Conservation (phyloP, 306 rosid genomes). For the Cucumis cinereus region DNA sequence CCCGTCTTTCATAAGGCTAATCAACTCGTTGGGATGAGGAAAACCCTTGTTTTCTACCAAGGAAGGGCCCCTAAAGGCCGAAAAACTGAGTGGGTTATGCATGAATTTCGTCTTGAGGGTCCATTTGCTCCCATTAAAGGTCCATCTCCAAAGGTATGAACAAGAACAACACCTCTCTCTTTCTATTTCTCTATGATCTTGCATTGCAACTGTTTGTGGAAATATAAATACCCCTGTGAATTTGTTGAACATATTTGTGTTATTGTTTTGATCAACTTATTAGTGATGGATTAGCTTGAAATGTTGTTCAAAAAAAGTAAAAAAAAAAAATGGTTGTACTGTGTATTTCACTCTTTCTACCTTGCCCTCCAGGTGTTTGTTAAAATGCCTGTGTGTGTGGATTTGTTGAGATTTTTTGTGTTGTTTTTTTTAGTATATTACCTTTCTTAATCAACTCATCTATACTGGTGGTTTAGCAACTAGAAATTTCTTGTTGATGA, state of each 20-base stretch:
- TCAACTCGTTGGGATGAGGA: slow-evolving; percentile 79
- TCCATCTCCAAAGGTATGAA: slow-evolving; percentile 46
- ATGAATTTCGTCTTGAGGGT: slow-evolving; percentile 70
- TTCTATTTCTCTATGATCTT: not conserved
- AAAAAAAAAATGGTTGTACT: not conserved
- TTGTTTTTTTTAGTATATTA: not conserved
- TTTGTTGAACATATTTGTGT: not conserved
- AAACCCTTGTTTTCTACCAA: slow-evolving; percentile 83
- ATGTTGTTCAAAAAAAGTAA: not conserved
- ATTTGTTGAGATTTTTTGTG: not conserved
- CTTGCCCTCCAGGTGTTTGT: not conserved
- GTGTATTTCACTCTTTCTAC: not conserved
- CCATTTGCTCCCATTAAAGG: slow-evolving; percentile 39
- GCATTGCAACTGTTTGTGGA: not conserved
- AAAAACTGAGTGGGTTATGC: slow-evolving; percentile 92
- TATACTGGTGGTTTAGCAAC: not conserved
- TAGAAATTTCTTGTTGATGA: not conserved
- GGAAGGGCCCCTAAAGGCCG: slow-evolving; percentile 95
- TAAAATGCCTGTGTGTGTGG: not conserved
- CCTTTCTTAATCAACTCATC: not conserved
- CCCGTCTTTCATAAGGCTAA: slow-evolving; percentile 32
- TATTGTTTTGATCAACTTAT: not conserved
- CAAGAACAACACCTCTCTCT: not conserved
- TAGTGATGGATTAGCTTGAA: not conserved
- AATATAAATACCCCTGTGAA: not conserved